Evolutionary conservation across 257 asterid genomes (phyloP), one percentile per base, ranked within the genome.

Genomic region (Echites panduratus): DNA sequence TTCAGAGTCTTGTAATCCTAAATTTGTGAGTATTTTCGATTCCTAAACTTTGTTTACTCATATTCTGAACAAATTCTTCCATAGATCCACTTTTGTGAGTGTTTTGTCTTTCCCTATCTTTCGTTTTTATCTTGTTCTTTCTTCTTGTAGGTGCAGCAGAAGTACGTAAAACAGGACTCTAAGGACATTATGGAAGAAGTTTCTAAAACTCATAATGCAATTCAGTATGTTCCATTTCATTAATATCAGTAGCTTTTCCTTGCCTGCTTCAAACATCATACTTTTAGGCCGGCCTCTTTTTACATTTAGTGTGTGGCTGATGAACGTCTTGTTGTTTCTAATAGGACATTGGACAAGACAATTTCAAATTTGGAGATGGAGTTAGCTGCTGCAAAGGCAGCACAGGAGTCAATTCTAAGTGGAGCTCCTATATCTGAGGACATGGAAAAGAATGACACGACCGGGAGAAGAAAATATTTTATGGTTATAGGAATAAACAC

Each of bases 401-500:
- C 90, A 29, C 98, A 92, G 2, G 90, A 84, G 48, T 92, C 96
- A 2, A 85, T 90, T 71, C 79, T 87, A 56, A 86, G 79, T 56
- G 96, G 90, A 72, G 78, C 97, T 70, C 97, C 98, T 62, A 64
- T 75, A 48, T 87, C 98, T 8, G 89, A 85, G 79, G 81, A 85
- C 38, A 74, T 69, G 52, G 80, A 76, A 19, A 74, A 80, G 68
- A 72, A 71, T 59, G 87, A 74, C 57, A 78, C 85, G 3, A 57
- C 80, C 7, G 66, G 56, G 40, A 85, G 64, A 72, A 82, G 87
- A 74, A 93, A 93, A 67, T 86, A 89, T 70, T 84, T 91, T 65
- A 81, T 90, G 93, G 96, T 93, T 27, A 78, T 93, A 52, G 97
- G 98, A 62, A 74, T 93, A 22, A 93, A 93, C 53, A 93, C 98